Evolutionary conservation across 2,329 filamentous ascomycete species (phyloP), one percentile per base, ranked within the genome.

Genomic region (Mycogone perniciosa): DNA sequence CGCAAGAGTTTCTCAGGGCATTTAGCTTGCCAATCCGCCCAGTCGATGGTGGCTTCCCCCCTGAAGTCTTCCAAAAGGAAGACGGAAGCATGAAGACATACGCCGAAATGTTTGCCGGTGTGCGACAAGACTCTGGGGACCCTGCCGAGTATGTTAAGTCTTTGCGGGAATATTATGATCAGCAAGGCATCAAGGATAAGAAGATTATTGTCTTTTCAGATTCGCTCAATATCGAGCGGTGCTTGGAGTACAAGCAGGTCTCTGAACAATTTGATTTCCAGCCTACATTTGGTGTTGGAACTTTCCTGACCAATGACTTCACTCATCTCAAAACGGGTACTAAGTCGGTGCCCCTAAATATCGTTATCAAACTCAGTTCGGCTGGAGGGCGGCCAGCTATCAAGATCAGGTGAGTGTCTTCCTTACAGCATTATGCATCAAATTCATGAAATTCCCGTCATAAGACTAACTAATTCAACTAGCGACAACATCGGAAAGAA

Each of bases 141-240:
- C 91, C 91, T 3, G 74, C 82, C 20, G 79, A 84, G 48, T 96
- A 92, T 63, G 81, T 95, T 59, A 84, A 85, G 67, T 71, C 82
- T 70, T 88, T 93, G 76, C 82, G 84, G 42, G 74, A 83, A 1
- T 96, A 95, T 68, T 96, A 96, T 68, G 81, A 90, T 57, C 67
- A 73, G 11, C 77, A 86, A 59, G 84, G 84, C 4, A 87, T 96
- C 67, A 83, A 76, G 46, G 87, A 86, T 3, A 84, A 84, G 71
- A 97, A 97, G 76, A 83, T 81, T 0, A 86, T 99, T 54, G 92
- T 99, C 3, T 99, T 97, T 66, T 97, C 92, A 0, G 93, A 99
- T 68, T 95, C 91, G 5, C 74, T 99, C 52, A 88, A 97, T 64
- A 88, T 96, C 45, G 90, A 96, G 35, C 81, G 85, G 49, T 96